These are phyloP conservation scores for Leucogyrophana mollusca DNA, from an alignment of 768 basidiomycete species.

Conservation along the genomic window DNA sequence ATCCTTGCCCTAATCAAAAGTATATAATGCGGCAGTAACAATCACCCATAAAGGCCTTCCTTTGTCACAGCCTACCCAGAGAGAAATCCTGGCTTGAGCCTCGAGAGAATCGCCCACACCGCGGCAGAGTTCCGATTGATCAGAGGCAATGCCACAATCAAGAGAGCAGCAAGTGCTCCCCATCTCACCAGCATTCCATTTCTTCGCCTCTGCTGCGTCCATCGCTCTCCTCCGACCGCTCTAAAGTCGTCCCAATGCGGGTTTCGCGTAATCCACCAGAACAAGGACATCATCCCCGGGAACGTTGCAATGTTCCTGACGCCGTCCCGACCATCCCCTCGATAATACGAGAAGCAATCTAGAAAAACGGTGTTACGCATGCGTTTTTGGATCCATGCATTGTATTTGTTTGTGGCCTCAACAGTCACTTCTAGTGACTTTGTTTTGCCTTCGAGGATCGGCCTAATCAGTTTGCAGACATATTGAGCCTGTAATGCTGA, in stretches of 20 bases:
- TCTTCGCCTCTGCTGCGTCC: slow-evolving; percentile 28
- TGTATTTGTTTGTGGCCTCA: slow-evolving; percentile 48
- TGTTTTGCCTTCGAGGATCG: slow-evolving; percentile 46
- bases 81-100: background rate
- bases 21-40: too few species aligned
- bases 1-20: too few species aligned
- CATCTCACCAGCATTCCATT: slow-evolving; percentile 18
- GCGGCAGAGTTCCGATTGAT: background rate
- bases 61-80: background rate
- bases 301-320: slow-evolving; percentile 42
- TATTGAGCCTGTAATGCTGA: slow-evolving; percentile 43
- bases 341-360: slow-evolving; percentile 55
- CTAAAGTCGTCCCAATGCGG: slow-evolving; percentile 44
- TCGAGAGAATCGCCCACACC: background rate
- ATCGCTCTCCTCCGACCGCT: slow-evolving; percentile 36
- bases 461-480: slow-evolving; percentile 49
- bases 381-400: slow-evolving; percentile 48
- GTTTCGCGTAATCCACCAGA: slow-evolving; percentile 50
- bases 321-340: slow-evolving; percentile 32
- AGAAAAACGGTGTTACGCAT: slow-evolving; percentile 50
- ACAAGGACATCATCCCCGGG: slow-evolving; percentile 50
- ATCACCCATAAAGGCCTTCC: too few species aligned
- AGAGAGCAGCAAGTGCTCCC: slow-evolving; percentile 20
- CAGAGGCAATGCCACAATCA: slow-evolving; percentile 12
- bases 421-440: slow-evolving; percentile 50